phyloP scores from a whole-genome alignment of 805 yeast species.

The Wickerhamiella alocasiicola region DNA sequence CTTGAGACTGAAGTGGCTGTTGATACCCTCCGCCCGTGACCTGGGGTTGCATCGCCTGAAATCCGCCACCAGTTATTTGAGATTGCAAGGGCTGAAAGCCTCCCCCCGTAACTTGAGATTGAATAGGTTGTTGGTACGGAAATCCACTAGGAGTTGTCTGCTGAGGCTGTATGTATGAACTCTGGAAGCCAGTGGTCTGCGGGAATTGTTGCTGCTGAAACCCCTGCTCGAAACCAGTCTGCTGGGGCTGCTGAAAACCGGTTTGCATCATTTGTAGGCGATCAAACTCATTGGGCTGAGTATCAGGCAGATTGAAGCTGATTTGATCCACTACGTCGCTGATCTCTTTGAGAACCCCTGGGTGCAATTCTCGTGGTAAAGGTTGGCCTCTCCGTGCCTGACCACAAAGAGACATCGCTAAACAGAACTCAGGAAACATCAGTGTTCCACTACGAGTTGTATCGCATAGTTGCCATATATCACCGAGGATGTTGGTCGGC shows the following conservation, averaged over 20 bases:
- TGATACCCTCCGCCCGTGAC: slow-evolving; percentile 23
- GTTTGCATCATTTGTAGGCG: slow-evolving; percentile 18
- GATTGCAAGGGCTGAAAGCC: slow-evolving; percentile 18
- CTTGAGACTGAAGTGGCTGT: slow-evolving; percentile 18
- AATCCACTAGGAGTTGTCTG: slow-evolving; percentile 12
- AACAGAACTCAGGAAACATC: slow-evolving; percentile 86
- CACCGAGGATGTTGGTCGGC: slow-evolving; percentile 61
- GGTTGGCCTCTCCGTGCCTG: slow-evolving; percentile 64
- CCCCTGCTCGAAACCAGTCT: slow-evolving; percentile 5
- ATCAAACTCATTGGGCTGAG: slow-evolving; percentile 19
- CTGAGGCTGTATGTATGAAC: slow-evolving; percentile 4
- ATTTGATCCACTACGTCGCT: slow-evolving; percentile 82
- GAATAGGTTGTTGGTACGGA: slow-evolving; percentile 13
- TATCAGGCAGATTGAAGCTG: slow-evolving; percentile 61
- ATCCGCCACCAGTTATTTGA: slow-evolving; percentile 23
- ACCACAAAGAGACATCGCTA: slow-evolving; percentile 80
- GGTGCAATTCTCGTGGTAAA: slow-evolving; percentile 62
- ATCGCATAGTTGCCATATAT: slow-evolving; percentile 86
- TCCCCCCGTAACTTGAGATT: slow-evolving; percentile 20
- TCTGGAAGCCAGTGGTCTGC: slow-evolving; percentile 8
- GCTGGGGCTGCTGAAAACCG: slow-evolving; percentile 6
- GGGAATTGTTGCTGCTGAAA: slow-evolving; percentile 2
- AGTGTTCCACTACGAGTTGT: slow-evolving; percentile 74
- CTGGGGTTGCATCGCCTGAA: slow-evolving; percentile 24
- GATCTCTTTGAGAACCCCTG: slow-evolving; percentile 68